These are phyloP conservation scores for Colletotrichum kahawae DNA, from an alignment of 2,329 filamentous ascomycete genomes.

Conservation along the genomic window DNA sequence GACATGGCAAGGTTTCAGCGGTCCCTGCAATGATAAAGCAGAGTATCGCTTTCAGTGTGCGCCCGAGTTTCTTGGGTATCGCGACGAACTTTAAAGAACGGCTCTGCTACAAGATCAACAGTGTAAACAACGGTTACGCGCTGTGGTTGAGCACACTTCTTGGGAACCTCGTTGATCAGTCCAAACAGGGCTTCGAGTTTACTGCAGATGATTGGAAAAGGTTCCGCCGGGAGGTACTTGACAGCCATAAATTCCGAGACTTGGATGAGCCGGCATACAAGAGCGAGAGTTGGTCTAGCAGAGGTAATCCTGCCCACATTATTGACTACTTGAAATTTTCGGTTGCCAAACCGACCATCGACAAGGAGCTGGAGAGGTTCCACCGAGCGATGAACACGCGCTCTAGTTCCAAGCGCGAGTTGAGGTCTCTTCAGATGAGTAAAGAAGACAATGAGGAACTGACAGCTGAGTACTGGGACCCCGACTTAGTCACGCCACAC, in stretches of 20 bases:
- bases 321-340: conserved; percentile 67
- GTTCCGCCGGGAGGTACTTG: conserved; percentile 35
- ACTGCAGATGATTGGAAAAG: conserved; percentile 42
- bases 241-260: not conserved
- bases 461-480: conserved; percentile 35
- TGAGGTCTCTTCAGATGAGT: not conserved
- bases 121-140: conserved; percentile 49
- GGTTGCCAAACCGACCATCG: conserved; percentile 50
- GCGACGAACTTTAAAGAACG: conserved; percentile 70
- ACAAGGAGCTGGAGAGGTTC: conserved; percentile 39
- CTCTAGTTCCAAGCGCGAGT: not conserved
- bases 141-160: conserved; percentile 57
- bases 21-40: conserved; percentile 53
- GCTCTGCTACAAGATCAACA: conserved; percentile 63
- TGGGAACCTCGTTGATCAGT: conserved; percentile 60
- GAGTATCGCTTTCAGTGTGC: conserved; percentile 63
- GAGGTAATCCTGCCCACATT: conserved; percentile 49
- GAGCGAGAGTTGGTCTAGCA: conserved; percentile 32
- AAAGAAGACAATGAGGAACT: not conserved
- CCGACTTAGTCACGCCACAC: conserved; percentile 38
- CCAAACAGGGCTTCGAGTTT: conserved; percentile 61
- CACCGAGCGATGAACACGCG: conserved; percentile 20
- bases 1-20: conserved; percentile 22
- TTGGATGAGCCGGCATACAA: conserved; percentile 50
- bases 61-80: conserved; percentile 62